Evolutionary conservation across 2,329 filamentous ascomycete species (phyloP).

Genomic region (Orbilia brochopaga): DNA sequence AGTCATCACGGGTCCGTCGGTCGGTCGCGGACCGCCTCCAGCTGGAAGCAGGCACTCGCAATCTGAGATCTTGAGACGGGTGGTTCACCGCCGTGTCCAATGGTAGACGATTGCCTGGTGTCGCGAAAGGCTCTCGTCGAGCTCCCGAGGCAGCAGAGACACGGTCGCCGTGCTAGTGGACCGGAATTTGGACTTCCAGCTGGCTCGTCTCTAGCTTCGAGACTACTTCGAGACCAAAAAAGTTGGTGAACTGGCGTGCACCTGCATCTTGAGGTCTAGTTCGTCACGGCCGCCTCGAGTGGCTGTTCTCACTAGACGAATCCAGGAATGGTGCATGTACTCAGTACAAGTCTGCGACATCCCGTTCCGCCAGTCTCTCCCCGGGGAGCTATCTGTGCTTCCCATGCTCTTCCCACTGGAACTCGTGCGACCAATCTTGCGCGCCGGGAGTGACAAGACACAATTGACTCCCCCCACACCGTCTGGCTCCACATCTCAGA

Average conservation of each 20-base stretch:
- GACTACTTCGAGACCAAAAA: background rate
- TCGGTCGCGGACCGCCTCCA: constrained; percentile 2
- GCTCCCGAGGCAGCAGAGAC: constrained; percentile 34
- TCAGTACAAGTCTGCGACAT: background rate
- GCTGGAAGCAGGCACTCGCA: background rate
- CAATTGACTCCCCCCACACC: constrained; percentile 28
- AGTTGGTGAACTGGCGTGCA: background rate
- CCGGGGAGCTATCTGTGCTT: constrained; percentile 5
- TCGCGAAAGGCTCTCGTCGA: background rate
- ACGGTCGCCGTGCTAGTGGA: constrained; percentile 2
- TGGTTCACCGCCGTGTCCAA: background rate
- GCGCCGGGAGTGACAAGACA: constrained; percentile 10
- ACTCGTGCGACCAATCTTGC: constrained; percentile 8
- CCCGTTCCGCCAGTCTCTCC: background rate
- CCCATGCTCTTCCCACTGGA: constrained; percentile 16
- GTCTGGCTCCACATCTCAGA: constrained; percentile 24
- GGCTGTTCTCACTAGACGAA: too few species aligned
- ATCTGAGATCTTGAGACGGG: constrained; percentile 6
- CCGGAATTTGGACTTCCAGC: background rate
- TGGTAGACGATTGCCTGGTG: too few species aligned
- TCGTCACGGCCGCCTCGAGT: too few species aligned
- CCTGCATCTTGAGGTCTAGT: constrained; percentile 1
- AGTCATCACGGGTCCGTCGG: background rate
- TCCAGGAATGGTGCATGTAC: too few species aligned
- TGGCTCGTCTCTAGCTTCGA: background rate